Evolutionary conservation across 768 basidiomycete species (phyloP).

Genomic region (Amanita muscaria): DNA sequence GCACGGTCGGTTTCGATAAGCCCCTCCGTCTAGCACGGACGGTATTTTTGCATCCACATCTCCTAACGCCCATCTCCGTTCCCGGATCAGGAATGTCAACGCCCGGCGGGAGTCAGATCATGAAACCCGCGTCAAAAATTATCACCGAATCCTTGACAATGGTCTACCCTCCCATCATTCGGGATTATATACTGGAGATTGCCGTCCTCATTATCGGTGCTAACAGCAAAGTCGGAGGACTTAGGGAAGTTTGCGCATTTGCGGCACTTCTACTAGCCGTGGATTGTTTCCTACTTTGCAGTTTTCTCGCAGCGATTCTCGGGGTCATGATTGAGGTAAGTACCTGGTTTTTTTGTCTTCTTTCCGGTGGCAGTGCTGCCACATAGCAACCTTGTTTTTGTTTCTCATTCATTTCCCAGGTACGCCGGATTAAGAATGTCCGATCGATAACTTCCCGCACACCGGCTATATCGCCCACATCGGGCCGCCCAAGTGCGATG

Average conservation of each 20-base stretch:
- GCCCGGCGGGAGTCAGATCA: slow-evolving; percentile 16
- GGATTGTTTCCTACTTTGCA: slow-evolving; percentile 84
- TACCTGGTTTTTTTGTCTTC: slow-evolving; percentile 11
- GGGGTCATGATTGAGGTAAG: slow-evolving; percentile 93
- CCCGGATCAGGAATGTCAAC: slow-evolving; percentile 15
- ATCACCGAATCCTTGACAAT: slow-evolving; percentile 76
- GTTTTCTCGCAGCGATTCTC: slow-evolving; percentile 83
- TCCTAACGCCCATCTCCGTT: slow-evolving; percentile 29
- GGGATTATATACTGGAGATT: slow-evolving; percentile 91
- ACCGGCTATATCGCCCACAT: slow-evolving; percentile 20
- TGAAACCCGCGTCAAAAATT: slow-evolving; percentile 76
- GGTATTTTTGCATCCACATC: slow-evolving; percentile 77
- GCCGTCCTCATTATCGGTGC: slow-evolving; percentile 85
- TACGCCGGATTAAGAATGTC: slow-evolving; percentile 60
- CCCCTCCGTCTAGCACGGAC: slow-evolving; percentile 86
- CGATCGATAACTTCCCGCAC: slow-evolving; percentile 37
- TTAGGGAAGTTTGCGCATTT: slow-evolving; percentile 91
- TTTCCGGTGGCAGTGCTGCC: slow-evolving; percentile 1
- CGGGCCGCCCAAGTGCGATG: slow-evolving; percentile 23
- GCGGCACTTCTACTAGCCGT: slow-evolving; percentile 81
- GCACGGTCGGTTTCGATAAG: slow-evolving; percentile 97
- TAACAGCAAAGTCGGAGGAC: slow-evolving; percentile 75
- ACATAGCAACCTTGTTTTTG: not conserved
- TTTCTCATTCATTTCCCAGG: slow-evolving; percentile 28
- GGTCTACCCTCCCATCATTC: slow-evolving; percentile 75